Conservation (phyloP, 441 rosid genomes). For the Rhodomyrtus psidioides region DNA sequence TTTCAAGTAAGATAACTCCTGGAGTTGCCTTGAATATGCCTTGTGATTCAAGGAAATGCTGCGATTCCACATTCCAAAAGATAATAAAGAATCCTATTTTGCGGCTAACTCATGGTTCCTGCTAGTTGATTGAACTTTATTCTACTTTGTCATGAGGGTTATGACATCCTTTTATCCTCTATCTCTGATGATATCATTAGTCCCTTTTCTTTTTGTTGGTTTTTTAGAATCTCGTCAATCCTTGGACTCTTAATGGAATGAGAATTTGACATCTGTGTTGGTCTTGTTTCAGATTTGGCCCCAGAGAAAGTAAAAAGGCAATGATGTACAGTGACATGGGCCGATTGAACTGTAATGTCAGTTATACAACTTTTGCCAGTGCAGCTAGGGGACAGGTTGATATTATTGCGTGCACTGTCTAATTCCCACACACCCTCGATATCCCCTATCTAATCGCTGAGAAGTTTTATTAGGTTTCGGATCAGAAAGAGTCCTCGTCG, state of each 20-base stretch:
- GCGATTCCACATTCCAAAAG: not conserved
- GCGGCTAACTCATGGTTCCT: not conserved
- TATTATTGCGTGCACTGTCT: not conserved
- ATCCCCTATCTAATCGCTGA: conserved; percentile 8
- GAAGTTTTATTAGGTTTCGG: conserved; percentile 46
- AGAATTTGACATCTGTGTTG: not conserved
- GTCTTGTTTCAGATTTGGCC: conserved; percentile 63
- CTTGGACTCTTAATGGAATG: not conserved
- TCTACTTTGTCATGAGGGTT: not conserved
- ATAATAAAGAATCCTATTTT: not conserved
- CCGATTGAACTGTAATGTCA: conserved; percentile 73
- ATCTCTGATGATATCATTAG: not conserved
- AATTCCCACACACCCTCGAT: not conserved
- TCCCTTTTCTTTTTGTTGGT: not conserved
- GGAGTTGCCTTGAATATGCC: not conserved
- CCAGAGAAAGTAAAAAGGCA: conserved; percentile 96
- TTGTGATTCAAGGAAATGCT: not conserved
- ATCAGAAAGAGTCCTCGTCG: conserved; percentile 69
- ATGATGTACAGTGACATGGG: conserved; percentile 83
- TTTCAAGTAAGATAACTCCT: not conserved
- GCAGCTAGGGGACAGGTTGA: conserved; percentile 64
- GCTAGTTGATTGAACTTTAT: not conserved
- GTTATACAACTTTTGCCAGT: conserved; percentile 75
- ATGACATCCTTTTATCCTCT: not conserved
- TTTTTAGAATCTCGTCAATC: not conserved